Conservation (phyloP, 257 asterid genomes). For the Gardenia jasminoides region DNA sequence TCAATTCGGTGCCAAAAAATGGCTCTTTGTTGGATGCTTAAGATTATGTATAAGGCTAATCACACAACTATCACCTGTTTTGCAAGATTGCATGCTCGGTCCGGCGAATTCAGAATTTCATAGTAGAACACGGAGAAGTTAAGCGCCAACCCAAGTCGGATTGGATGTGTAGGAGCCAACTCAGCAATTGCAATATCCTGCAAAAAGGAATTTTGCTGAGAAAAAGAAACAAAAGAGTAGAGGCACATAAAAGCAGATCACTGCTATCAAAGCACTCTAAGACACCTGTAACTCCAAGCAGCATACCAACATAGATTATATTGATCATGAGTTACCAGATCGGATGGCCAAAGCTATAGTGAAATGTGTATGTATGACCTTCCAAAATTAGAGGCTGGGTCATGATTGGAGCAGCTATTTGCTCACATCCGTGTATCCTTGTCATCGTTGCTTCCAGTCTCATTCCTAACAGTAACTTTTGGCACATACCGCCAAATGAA, state of each 20-base stretch:
- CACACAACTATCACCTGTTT: conserved; percentile 24
- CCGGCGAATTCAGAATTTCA: conserved; percentile 37
- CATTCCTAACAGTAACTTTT: not conserved
- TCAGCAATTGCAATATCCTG: conserved; percentile 35
- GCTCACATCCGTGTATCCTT: not conserved
- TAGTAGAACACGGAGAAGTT: conserved; percentile 39
- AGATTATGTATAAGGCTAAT: too few relatives aligned
- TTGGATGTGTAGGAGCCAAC: conserved; percentile 38
- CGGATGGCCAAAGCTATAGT: not conserved
- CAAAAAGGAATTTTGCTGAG: not conserved
- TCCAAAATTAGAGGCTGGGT: not conserved
- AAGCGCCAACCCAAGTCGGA: conserved; percentile 41
- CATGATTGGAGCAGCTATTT: not conserved
- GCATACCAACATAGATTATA: not conserved
- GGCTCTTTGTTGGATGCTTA: not conserved
- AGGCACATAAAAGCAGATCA: not conserved
- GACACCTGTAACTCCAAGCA: not conserved
- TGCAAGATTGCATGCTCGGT: conserved; percentile 36
- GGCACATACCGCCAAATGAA: not conserved
- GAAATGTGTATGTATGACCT: not conserved
- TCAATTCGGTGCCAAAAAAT: not conserved
- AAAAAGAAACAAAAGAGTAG: not conserved
- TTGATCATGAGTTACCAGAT: not conserved
- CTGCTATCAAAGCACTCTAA: not conserved
- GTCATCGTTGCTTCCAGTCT: not conserved